Conservation (phyloP, 208 protist genomes). For the Spongospora subterranea region DNA sequence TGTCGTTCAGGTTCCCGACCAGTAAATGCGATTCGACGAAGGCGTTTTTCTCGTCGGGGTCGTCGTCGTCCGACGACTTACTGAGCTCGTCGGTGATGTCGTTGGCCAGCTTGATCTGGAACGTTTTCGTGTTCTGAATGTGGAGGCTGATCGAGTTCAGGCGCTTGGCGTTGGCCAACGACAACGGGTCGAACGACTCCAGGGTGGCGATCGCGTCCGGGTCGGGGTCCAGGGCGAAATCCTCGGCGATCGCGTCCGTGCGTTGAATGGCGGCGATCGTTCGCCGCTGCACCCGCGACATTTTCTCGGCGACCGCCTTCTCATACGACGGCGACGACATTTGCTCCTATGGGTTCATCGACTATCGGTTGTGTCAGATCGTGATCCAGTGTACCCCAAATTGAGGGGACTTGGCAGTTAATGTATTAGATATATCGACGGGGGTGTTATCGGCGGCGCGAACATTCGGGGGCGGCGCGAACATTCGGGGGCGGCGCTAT, state of each 20-base stretch:
- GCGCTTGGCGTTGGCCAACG: neutral
- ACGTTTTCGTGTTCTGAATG: constrained; percentile 4
- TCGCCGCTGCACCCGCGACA: neutral
- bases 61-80: neutral
- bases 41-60: neutral
- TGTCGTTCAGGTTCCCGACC: constrained; percentile 12
- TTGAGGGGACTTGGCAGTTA: too few relatives aligned
- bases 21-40: neutral
- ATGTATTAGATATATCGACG: too few relatives aligned
- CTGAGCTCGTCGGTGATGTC: neutral
- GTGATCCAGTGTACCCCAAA: too few relatives aligned
- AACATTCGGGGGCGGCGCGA: too few relatives aligned
- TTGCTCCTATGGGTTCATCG: too few relatives aligned
- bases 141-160: neutral
- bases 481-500: too few relatives aligned
- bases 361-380: too few relatives aligned
- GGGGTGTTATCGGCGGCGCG: too few relatives aligned
- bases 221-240: neutral
- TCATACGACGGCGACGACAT: too few relatives aligned
- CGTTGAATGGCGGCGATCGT: neutral
- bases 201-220: neutral
- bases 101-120: neutral
- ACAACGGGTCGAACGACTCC: neutral
- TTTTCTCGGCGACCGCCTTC: too few relatives aligned
- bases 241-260: neutral